These are phyloP conservation scores for Chenopodium album DNA, from an alignment of 148 eudicot species.

Conservation along the genomic window DNA sequence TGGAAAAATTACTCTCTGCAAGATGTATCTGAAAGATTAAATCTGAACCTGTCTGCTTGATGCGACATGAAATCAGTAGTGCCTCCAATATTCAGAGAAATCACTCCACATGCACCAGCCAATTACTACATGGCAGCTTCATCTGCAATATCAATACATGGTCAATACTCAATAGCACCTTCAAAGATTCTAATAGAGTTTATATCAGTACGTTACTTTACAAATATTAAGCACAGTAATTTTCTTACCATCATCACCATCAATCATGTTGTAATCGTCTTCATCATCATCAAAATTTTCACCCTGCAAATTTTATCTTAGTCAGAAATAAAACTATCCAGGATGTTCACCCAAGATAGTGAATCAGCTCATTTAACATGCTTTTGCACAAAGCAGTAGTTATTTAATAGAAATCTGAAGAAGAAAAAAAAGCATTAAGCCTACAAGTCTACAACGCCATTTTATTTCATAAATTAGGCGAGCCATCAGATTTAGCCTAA, in stretches of 20 bases:
- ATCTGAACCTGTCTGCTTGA: constrained; percentile 1
- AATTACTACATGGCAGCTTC: constrained; percentile 18
- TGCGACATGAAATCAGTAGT: neutral
- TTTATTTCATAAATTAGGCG: too few relatives aligned
- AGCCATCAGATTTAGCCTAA: too few relatives aligned
- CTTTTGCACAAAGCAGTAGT: neutral
- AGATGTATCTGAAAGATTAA: neutral
- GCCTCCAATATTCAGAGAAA: neutral
- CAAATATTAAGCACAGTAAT: neutral
- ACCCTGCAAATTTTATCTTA: constrained; percentile 13
- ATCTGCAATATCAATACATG: constrained; percentile 18
- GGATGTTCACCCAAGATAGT: neutral
- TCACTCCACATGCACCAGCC: neutral
- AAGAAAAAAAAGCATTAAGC: neutral
- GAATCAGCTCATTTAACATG: neutral
- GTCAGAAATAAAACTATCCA: constrained; percentile 2
- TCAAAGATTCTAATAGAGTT: neutral
- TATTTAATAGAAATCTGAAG: too few relatives aligned
- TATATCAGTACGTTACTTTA: neutral
- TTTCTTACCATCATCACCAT: constrained; percentile 27
- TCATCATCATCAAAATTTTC: constrained; percentile 24
- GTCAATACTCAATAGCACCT: constrained; percentile 1
- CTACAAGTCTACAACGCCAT: neutral
- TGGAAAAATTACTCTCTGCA: neutral
- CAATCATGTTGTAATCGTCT: constrained; percentile 20